Conservation (phyloP, 169 alveolate genomes). For the Plasmodium ovale region DNA sequence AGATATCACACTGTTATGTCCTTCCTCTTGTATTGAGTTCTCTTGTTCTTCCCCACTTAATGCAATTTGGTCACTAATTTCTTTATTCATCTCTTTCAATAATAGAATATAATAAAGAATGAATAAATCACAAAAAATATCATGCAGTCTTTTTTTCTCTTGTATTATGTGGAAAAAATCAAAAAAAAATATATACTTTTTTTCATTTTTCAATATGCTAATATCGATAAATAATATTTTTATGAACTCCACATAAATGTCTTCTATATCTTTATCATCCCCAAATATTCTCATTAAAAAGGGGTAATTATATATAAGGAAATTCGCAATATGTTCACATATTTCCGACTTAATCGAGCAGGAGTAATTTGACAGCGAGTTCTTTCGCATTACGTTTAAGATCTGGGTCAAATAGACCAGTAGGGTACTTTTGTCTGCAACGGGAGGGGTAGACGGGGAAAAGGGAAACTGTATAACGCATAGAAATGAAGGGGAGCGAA, state of each 20-base stretch:
- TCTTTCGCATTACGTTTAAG: slow-evolving; percentile 10
- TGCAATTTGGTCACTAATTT: neutral
- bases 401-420: slow-evolving; percentile 1
- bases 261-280: slow-evolving; percentile 6
- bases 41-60: neutral
- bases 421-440: slow-evolving; percentile 18
- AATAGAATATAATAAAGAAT: slow-evolving; percentile 25
- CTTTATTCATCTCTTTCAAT: neutral
- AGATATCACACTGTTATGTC: neutral
- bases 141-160: neutral
- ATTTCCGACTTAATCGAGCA: slow-evolving; percentile 25
- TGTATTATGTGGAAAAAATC: slow-evolving; percentile 7
- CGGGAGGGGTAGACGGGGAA: neutral
- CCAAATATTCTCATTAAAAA: slow-evolving; percentile 8
- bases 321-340: slow-evolving; percentile 6
- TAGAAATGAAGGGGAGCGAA: neutral
- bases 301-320: slow-evolving; percentile 39
- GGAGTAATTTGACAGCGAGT: slow-evolving; percentile 23
- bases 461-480: neutral
- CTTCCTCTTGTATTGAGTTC: neutral
- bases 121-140: slow-evolving; percentile 11
- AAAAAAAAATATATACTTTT: slow-evolving; percentile 12
- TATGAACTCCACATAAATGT: slow-evolving; percentile 24
- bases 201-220: slow-evolving; percentile 24
- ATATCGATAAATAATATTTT: slow-evolving; percentile 44